phyloP scores from a whole-genome alignment of 805 yeast species.

The Saturnispora halmiae region DNA sequence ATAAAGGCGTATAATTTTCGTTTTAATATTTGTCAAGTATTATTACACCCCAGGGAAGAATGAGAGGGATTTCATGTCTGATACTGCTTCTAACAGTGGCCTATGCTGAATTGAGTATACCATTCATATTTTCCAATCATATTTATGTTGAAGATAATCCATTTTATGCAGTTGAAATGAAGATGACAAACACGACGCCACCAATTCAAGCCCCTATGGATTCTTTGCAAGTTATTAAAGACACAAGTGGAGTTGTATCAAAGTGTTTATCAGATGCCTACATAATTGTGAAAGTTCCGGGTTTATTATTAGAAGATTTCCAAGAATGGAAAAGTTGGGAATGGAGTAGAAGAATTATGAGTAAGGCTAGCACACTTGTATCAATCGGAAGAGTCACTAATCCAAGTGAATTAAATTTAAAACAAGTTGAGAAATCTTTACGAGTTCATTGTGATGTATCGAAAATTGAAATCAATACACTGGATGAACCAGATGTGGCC shows the following conservation, averaged over 20 bases:
- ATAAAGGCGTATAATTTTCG: too few species aligned
- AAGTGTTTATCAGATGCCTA: conserved; percentile 50
- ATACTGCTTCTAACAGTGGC: neutral
- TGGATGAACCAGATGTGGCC: conserved; percentile 38
- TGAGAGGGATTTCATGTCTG: neutral
- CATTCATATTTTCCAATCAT: conserved; percentile 6
- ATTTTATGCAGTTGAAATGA: conserved; percentile 5
- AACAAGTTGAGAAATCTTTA: conserved; percentile 4
- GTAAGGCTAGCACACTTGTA: conserved; percentile 51
- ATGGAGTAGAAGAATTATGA: conserved; percentile 41
- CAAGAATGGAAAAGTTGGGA: conserved; percentile 35
- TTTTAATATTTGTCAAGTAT: neutral
- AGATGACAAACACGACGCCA: conserved; percentile 1
- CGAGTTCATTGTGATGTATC: conserved; percentile 39
- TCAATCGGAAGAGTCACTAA: conserved; percentile 44
- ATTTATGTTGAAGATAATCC: conserved; percentile 6
- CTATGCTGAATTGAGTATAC: conserved; percentile 6
- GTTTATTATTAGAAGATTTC: conserved; percentile 40
- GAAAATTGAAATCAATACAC: conserved; percentile 30
- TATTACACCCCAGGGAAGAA: too few species aligned
- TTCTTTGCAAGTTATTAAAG: neutral
- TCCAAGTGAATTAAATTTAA: conserved; percentile 18
- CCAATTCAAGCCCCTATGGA: conserved; percentile 6
- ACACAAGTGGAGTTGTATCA: conserved; percentile 16
- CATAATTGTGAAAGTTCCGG: conserved; percentile 47